Base-by-base conservation (phyloP, 2,329 filamentous ascomycete genomes). In the Didymella sp. region DNA sequence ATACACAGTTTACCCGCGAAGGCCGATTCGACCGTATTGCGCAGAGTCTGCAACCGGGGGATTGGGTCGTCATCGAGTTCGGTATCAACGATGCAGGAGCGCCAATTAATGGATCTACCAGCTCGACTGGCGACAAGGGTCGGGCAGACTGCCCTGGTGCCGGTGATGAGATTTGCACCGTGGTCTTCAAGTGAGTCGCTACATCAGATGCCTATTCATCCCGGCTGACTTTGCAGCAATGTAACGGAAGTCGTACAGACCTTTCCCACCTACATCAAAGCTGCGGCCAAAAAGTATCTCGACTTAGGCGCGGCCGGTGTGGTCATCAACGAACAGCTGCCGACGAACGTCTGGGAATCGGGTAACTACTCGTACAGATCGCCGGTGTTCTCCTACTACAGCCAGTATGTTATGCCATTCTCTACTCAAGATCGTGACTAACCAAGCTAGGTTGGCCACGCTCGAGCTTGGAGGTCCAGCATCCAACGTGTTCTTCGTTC, bases 51-150 rank as follows among this genome's bases (percentile, higher is more conserved):
- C 64, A 81, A 67, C 58, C 77, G 0, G 85, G 85, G 4, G 87
- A 89, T 69, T 87, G 82, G 73, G 85, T 89, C 0, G 78, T 89
- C 28, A 88, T 89, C 51, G 87, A 89, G 63, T 88, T 89, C 58
- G 87, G 87, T 0, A 87, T 89, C 76, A 90, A 90, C 61, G 87
- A 89, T 60, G 60, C 31, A 9, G 59, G 59, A 12, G 38, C 44
- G 4, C 62, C 62, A 12, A n/a, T 28, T 15, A 68, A 71, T 43
- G 87, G 86, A 9, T 85, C 86, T 0, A 81, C 81, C 0, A 77
- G 84, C 8, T 75, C 73, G 2, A 63, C 60, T 12, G 81, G 73
- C 12, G 87, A 89, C 65, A 87, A 88, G 59, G 82, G 82, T 1
- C 79, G 86, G 11, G 83, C 81, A 4, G 85, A 84, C 69, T 89